Evolutionary conservation across 768 basidiomycete species (phyloP), one percentile per base, ranked within the genome.

Genomic region (Clathrus columnatus): DNA sequence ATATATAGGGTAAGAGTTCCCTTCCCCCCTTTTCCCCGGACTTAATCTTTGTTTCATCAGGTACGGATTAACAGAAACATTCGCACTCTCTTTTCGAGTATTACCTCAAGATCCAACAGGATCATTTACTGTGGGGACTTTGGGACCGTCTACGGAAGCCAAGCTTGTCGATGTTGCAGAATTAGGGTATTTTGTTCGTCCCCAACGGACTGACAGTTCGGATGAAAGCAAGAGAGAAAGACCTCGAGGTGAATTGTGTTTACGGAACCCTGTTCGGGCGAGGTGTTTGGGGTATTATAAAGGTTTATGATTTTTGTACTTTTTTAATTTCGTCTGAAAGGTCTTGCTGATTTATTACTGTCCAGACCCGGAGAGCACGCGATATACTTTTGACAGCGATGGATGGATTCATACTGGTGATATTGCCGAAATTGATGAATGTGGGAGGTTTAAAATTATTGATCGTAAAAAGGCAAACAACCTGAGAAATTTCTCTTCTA

Each of bases 401-500:
- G 94, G n/a, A n/a, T n/a, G n/a, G n/a, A n/a, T n/a, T n/a, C n/a
- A n/a, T n/a, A n/a, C n/a, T n/a, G n/a, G n/a, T n/a, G n/a, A n/a
- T n/a, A n/a, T n/a, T n/a, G n/a, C n/a, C n/a, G n/a, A n/a, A n/a
- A n/a, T n/a, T n/a, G n/a, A n/a, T n/a, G n/a, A n/a, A n/a, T n/a
- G n/a, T n/a, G n/a, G n/a, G n/a, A n/a, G n/a, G n/a, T n/a, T n/a
- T n/a, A n/a, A n/a, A n/a, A n/a, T n/a, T n/a, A n/a, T n/a, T n/a
- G n/a, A n/a, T n/a, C n/a, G n/a, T n/a, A n/a, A n/a, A 92, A 4
- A 98, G 93, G 92, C 65, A 93, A 54, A 90, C 90, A 68, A 91
- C 90, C 4, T 90, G 92, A 32, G 92, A 94, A 65, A 81, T 98
- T 59, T 94, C 79, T 7, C 80, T 82, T 61, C 75, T 98, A 45